Percentiles rank a stretch among this genome's conserved stretches.
Conservation (phyloP, 345 rosid genomes). For the Heritiera littoralis region DNA sequence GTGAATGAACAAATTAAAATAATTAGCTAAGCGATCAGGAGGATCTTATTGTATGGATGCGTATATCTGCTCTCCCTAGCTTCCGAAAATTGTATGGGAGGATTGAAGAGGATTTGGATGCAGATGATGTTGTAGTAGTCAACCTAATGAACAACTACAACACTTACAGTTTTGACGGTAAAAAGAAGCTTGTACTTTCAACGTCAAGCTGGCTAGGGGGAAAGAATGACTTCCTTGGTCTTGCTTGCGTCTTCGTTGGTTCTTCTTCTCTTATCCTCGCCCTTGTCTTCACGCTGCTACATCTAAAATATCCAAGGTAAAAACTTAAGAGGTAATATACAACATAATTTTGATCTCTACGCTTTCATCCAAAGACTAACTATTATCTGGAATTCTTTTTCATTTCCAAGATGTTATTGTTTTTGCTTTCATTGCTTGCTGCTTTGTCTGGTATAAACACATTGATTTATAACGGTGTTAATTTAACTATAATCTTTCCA, state of each 20-base stretch:
- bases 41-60: constrained; percentile 90
- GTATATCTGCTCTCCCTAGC: constrained; percentile 80
- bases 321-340: background rate
- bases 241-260: constrained; percentile 67
- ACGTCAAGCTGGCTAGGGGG: constrained; percentile 86
- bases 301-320: constrained; percentile 63
- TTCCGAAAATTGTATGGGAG: constrained; percentile 78
- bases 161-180: constrained; percentile 79
- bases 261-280: constrained; percentile 58
- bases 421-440: no score
- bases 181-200: constrained; percentile 74
- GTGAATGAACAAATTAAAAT: constrained; percentile 17
- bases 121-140: constrained; percentile 51
- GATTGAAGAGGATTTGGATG: constrained; percentile 75
- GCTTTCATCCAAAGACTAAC: no score
- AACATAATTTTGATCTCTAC: constrained; percentile 16
- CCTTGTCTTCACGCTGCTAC: constrained; percentile 65
- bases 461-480: background rate
- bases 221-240: constrained; percentile 76
- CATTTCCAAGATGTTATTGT: background rate
- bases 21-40: constrained; percentile 75
- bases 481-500: constrained; percentile 4
- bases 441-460: no score
- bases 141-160: constrained; percentile 73
- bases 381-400: background rate